Conservation (phyloP, 2,329 filamentous ascomycete genomes). For the Venturia aucupariae region DNA sequence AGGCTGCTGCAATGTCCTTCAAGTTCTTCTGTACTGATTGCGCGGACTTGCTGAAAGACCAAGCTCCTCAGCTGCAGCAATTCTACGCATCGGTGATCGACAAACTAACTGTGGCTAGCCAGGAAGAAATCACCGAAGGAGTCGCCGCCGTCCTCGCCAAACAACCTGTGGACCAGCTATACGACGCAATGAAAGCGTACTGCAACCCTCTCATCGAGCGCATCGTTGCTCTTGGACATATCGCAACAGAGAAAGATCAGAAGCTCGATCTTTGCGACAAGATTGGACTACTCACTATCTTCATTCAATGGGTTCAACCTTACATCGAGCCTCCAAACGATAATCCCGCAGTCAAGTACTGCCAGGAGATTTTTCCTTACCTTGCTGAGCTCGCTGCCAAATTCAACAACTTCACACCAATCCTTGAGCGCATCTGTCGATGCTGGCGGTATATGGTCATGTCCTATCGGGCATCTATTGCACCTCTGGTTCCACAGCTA, state of each 20-base stretch:
- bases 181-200: constrained; percentile 80
- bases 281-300: constrained; percentile 83
- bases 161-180: constrained; percentile 71
- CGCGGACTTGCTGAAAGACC: constrained; percentile 71
- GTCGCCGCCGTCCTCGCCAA: constrained; percentile 86
- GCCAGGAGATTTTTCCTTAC: constrained; percentile 85
- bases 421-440: constrained; percentile 85
- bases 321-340: constrained; percentile 61
- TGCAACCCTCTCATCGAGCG: constrained; percentile 82
- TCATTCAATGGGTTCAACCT: constrained; percentile 70
- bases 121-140: constrained; percentile 94
- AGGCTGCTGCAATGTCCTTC: constrained; percentile 86
- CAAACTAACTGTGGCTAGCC: constrained; percentile 72
- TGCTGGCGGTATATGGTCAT: constrained; percentile 98
- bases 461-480: constrained; percentile 83
- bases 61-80: constrained; percentile 76
- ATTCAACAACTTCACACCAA: constrained; percentile 77
- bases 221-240: constrained; percentile 78
- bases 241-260: constrained; percentile 69
- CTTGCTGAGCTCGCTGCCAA: constrained; percentile 78
- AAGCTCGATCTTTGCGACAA: constrained; percentile 88
- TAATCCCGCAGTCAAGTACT: constrained; percentile 92
- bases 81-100: constrained; percentile 91
- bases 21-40: constrained; percentile 97
- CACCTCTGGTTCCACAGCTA: constrained; percentile 72